These are phyloP conservation scores for Fraxinus quadrangulata DNA, from an alignment of 257 asterid species.

Conservation along the genomic window DNA sequence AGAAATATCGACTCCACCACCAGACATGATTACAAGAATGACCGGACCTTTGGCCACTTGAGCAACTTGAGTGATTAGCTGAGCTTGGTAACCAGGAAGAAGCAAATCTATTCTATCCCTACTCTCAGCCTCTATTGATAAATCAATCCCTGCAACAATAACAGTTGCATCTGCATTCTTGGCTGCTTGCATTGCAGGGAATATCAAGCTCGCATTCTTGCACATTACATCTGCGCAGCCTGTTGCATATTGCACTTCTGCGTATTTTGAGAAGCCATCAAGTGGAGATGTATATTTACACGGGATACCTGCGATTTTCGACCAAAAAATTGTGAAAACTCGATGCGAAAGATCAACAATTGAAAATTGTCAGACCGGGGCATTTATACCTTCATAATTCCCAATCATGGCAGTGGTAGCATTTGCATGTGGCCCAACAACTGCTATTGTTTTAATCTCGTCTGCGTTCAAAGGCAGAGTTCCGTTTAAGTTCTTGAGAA, in stretches of 20 bases:
- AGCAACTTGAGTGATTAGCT: constrained; percentile 39
- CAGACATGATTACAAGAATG: constrained; percentile 45
- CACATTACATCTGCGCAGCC: constrained; percentile 47
- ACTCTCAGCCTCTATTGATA: constrained; percentile 39
- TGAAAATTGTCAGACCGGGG: too few relatives aligned
- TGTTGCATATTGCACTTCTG: constrained; percentile 22
- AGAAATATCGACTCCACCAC: constrained; percentile 45
- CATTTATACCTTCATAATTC: constrained; percentile 39
- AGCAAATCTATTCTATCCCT: constrained; percentile 34
- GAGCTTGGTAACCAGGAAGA: constrained; percentile 47
- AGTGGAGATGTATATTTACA: constrained; percentile 40
- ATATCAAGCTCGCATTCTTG: constrained; percentile 22
- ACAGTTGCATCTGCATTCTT: constrained; percentile 40
- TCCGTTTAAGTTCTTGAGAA: constrained; percentile 40
- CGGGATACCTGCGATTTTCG: constrained; percentile 37
- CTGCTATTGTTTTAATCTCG: constrained; percentile 32
- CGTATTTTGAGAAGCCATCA: constrained; percentile 28
- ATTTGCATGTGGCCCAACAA: constrained; percentile 54
- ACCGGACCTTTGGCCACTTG: constrained; percentile 38
- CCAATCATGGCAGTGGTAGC: constrained; percentile 47
- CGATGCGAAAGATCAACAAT: neutral
- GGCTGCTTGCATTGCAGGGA: constrained; percentile 42
- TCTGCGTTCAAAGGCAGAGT: constrained; percentile 34
- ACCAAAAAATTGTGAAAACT: neutral
- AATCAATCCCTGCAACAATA: constrained; percentile 40